Evolutionary conservation across 306 rosid species (phyloP).

Genomic region (Quercus engelmannii): DNA sequence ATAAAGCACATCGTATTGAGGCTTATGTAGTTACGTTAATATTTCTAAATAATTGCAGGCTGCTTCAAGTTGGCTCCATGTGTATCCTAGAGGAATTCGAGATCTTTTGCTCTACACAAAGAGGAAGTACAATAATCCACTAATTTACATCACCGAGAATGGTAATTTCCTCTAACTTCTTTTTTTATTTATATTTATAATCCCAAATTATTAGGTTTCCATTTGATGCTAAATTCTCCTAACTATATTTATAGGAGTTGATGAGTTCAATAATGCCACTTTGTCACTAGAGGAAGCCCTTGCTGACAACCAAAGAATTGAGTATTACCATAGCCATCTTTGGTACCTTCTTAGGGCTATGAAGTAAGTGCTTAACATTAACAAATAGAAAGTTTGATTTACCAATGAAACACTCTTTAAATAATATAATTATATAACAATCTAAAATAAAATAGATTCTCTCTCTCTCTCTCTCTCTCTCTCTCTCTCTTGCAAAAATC

Average conservation of each 20-base stretch:
- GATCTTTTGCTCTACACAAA: constrained; percentile 44
- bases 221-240: neutral
- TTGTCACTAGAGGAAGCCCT: constrained; percentile 30
- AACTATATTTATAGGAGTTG: constrained; percentile 38
- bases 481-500: neutral
- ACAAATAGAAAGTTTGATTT: too few relatives aligned
- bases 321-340: constrained; percentile 41
- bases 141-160: constrained; percentile 63
- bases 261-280: constrained; percentile 47
- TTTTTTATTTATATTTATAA: neutral
- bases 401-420: too few relatives aligned
- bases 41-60: constrained; percentile 20
- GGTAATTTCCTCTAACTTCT: constrained; percentile 30
- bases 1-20: too few relatives aligned
- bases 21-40: too few relatives aligned
- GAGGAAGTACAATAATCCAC: constrained; percentile 45
- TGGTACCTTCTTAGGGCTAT: constrained; percentile 44
- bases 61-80: constrained; percentile 42
- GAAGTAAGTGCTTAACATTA: constrained; percentile 28
- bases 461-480: neutral
- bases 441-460: neutral
- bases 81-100: constrained; percentile 57
- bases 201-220: constrained; percentile 4
- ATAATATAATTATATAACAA: too few relatives aligned
- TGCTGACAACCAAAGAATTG: constrained; percentile 38